These are phyloP conservation scores for Xeromyces bisporus DNA, from an alignment of 495 filamentous ascomycete species.

Conservation along the genomic window DNA sequence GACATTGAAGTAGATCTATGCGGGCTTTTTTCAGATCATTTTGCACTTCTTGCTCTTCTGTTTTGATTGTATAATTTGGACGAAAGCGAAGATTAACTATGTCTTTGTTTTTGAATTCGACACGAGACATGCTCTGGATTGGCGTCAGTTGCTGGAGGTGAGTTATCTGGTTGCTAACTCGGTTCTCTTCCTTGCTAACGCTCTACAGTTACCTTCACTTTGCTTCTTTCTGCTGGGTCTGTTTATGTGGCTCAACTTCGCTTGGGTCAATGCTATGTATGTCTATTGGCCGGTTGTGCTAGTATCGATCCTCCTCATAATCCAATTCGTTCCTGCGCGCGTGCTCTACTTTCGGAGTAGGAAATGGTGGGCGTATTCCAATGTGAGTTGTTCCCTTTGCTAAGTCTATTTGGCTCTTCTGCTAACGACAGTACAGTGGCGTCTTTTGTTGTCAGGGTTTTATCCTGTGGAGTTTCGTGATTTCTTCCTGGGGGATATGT, in stretches of 20 bases:
- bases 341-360: constrained; percentile 61
- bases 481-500: constrained; percentile 96
- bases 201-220: constrained; percentile 46
- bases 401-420: background rate
- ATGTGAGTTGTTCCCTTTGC: constrained; percentile 37
- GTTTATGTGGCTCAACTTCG: constrained; percentile 80
- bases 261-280: constrained; percentile 50
- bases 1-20: constrained; percentile 49
- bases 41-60: constrained; percentile 61
- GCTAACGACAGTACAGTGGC: constrained; percentile 41
- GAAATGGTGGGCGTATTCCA: constrained; percentile 68
- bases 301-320: constrained; percentile 41
- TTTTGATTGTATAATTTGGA: constrained; percentile 68
- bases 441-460: constrained; percentile 65
- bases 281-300: constrained; percentile 82
- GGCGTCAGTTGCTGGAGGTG: constrained; percentile 72
- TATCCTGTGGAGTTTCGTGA: constrained; percentile 94
- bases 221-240: constrained; percentile 62
- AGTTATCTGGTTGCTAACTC: background rate
- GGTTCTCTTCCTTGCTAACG: constrained; percentile 4
- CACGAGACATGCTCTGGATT: constrained; percentile 66
- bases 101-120: constrained; percentile 95
- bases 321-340: constrained; percentile 61
- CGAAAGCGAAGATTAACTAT: constrained; percentile 75
- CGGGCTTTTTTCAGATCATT: constrained; percentile 63